Percentiles rank a stretch among this genome's conserved stretches.
phyloP scores from a whole-genome alignment of 352 stramenopile genomes.

The Thalassiosira livingstoniorum region DNA sequence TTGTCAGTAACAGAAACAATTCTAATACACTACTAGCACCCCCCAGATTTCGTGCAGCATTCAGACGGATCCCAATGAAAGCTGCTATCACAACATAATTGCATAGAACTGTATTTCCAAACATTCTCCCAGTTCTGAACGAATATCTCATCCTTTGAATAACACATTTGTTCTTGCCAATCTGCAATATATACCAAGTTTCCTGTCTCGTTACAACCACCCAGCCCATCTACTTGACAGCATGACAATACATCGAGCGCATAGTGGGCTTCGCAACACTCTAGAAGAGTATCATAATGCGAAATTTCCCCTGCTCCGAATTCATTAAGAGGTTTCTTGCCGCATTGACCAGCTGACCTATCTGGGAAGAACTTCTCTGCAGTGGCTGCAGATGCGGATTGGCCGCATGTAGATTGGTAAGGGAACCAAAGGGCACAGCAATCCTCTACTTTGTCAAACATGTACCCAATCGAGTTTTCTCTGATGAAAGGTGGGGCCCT shows the following conservation, averaged over 20 bases:
- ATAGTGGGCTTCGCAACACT: constrained; percentile 7
- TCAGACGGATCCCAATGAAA: constrained; percentile 6
- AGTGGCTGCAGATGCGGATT: not conserved
- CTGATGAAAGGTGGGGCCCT: constrained; percentile 10
- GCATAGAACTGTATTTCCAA: not conserved
- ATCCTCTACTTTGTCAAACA: constrained; percentile 6
- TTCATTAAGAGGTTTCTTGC: not conserved
- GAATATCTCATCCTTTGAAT: not conserved
- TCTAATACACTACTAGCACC: no score
- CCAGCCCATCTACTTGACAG: not conserved
- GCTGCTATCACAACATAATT: not conserved
- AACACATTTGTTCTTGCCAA: not conserved
- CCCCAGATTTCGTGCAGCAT: constrained; percentile 9
- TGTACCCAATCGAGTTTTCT: constrained; percentile 1
- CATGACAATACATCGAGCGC: not conserved
- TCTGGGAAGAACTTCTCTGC: constrained; percentile 12
- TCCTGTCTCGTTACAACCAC: constrained; percentile 7
- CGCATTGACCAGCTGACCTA: not conserved
- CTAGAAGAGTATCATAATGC: constrained; percentile 12
- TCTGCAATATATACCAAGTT: constrained; percentile 1
- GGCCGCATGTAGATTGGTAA: constrained; percentile 6
- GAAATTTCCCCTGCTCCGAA: constrained; percentile 1
- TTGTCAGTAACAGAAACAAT: no score
- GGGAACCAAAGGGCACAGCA: constrained; percentile 8
- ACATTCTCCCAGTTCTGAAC: not conserved